Conservation (phyloP, 352 stramenopile genomes). For the Phytophthora sojae region DNA sequence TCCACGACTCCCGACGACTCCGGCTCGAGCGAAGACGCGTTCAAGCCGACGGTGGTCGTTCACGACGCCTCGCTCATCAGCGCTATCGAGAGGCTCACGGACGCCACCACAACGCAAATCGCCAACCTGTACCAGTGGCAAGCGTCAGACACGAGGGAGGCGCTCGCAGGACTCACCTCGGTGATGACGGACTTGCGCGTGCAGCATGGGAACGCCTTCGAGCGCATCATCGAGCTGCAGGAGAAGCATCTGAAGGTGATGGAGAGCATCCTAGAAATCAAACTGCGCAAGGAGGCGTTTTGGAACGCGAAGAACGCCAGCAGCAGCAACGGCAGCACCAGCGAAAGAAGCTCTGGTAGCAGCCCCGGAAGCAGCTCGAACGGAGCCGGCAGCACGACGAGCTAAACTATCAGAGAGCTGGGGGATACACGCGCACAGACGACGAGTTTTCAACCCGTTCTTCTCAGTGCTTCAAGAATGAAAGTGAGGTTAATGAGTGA, state of each 20-base stretch:
- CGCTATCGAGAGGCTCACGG: constrained; percentile 70
- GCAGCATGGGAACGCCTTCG: constrained; percentile 54
- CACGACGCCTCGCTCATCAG: constrained; percentile 68
- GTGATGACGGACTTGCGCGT: constrained; percentile 64
- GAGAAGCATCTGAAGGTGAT: constrained; percentile 75
- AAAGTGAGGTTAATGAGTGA: constrained; percentile 28
- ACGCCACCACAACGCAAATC: constrained; percentile 65
- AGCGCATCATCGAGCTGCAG: constrained; percentile 65
- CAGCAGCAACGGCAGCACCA: constrained; percentile 18
- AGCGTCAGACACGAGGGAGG: constrained; percentile 28
- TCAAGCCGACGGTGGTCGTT: constrained; percentile 55
- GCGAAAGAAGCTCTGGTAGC: constrained; percentile 14
- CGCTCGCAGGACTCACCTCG: constrained; percentile 49
- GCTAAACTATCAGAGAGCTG: constrained; percentile 4
- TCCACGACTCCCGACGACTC: constrained; percentile 67
- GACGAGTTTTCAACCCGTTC: neutral
- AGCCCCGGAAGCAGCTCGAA: constrained; percentile 6
- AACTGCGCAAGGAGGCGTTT: constrained; percentile 45
- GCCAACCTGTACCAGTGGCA: constrained; percentile 45
- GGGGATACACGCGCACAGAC: neutral
- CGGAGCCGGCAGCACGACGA: neutral
- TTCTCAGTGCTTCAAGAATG: constrained; percentile 7
- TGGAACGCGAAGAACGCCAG: constrained; percentile 15
- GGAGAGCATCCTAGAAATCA: constrained; percentile 65
- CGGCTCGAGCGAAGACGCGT: constrained; percentile 44